A percentile compares a stretch with the other conserved stretches of the same genome.
Evolutionary conservation across 139 green algal species (phyloP).

Genomic region (Medakamo hakoo): DNA sequence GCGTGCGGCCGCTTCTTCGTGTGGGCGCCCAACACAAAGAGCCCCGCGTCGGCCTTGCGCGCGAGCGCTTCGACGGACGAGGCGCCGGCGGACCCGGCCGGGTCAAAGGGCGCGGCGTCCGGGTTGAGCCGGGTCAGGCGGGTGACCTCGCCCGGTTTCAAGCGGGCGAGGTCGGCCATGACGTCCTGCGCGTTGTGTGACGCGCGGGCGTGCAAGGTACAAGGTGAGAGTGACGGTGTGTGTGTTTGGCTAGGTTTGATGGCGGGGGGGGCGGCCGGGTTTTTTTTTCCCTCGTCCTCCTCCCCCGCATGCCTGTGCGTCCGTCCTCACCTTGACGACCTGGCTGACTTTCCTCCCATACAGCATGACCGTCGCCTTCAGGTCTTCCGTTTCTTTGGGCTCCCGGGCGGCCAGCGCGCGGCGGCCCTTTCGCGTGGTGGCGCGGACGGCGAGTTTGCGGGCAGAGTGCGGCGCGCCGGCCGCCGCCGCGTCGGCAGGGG

Average conservation of each 20-base stretch:
- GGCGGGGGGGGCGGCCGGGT: neutral
- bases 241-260: neutral
- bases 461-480: no score
- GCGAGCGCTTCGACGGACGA: slow-evolving; percentile 42
- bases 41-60: slow-evolving; percentile 28
- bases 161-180: neutral
- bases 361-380: no score
- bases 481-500: no score
- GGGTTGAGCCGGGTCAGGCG: slow-evolving; percentile 67
- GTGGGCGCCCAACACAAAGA: slow-evolving; percentile 72
- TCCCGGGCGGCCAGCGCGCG: no score
- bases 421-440: no score
- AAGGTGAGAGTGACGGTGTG: neutral
- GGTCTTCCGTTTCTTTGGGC: no score
- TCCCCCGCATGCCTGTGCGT: no score
- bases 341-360: no score
- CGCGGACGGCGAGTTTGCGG: no score
- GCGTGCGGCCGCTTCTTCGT: slow-evolving; percentile 96
- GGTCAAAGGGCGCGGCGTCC: slow-evolving; percentile 75
- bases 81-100: slow-evolving; percentile 63
- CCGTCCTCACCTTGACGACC: no score
- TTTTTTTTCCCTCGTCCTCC: neutral
- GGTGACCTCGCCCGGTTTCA: slow-evolving; percentile 36
- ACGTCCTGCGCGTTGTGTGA: neutral
- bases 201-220: neutral